Base-by-base conservation (phyloP, 768 basidiomycete species). In the Coprinellus aureogranulatus region DNA sequence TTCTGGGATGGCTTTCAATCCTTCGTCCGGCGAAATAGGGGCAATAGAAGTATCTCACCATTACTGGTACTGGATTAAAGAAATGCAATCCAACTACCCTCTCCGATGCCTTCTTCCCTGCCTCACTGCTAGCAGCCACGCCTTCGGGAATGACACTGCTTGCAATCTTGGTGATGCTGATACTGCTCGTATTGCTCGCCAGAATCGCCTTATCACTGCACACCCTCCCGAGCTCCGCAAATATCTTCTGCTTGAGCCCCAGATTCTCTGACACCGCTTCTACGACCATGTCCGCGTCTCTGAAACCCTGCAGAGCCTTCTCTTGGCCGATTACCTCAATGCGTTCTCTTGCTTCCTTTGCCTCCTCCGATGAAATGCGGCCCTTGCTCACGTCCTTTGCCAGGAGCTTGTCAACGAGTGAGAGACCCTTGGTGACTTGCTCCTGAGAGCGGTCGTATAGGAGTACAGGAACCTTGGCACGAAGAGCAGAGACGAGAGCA, bases 41-140 rank as follows among this genome's bases (percentile, higher is more conserved):
- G n/a, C 34, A 3, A 31, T 8, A 11, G 23, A 42, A 34, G 18
- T 12, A 47, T 62, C 82, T 51, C 67, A 92, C 91, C 94, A 97
- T 97, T 30, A 96, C 90, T 2, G 95, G 95, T 3, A 97, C 95
- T 3, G 95, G 95, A 66, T 98, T 96, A 77, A 97, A 96, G 78
- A 94, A 97, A 69, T 96, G 94, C 41, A 96, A 76, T 12, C 88
- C 94, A 51, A 97, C 91, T 40, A 94, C 92, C 46, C 93, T 81
- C 45, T 84, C 77, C 3, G 94, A 82, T 57, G 77, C 82, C 59
- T 72, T 74, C 69, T 80, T 83, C 6, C 88, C 91, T 62, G 81
- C 78, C 34, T 81, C 82, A 60, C 85, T 88, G 6, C 87, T 77
- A 18, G 87, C 75, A 54, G 75, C 76, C 41, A 78, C 67, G 25